Conservation (phyloP, 345 rosid species). For the Cochlearia excelsa region DNA sequence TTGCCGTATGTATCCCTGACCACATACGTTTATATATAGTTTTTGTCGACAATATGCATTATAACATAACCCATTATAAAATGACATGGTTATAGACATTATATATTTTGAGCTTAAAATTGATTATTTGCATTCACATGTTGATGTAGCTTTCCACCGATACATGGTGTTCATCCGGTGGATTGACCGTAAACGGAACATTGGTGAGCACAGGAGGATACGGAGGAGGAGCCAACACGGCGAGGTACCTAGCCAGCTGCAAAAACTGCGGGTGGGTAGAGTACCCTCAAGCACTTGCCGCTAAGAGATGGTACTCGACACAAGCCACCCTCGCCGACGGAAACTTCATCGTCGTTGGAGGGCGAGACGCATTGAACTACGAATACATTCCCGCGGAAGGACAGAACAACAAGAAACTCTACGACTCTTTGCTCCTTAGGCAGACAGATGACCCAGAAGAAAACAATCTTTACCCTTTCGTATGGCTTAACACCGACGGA, state of each 20-base stretch:
- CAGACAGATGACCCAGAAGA: slow-evolving; percentile 55
- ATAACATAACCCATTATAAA: no score
- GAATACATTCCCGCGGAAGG: slow-evolving; percentile 75
- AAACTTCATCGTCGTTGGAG: slow-evolving; percentile 71
- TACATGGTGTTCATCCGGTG: slow-evolving; percentile 99
- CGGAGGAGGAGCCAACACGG: slow-evolving; percentile 60
- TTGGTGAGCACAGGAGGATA: slow-evolving; percentile 78
- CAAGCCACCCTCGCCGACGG: slow-evolving; percentile 76
- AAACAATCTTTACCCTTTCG: slow-evolving; percentile 84
- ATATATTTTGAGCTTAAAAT: slow-evolving; percentile 8
- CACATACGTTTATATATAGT: background rate
- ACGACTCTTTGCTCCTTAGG: slow-evolving; percentile 44
- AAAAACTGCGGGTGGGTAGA: slow-evolving; percentile 59
- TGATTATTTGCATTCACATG: slow-evolving; percentile 18
- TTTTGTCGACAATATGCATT: no score
- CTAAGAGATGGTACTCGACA: slow-evolving; percentile 82
- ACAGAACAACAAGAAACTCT: slow-evolving; percentile 36
- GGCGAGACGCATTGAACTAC: slow-evolving; percentile 62
- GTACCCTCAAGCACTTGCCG: slow-evolving; percentile 61
- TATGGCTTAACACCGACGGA: slow-evolving; percentile 74
- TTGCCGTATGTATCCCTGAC: slow-evolving; percentile 37
- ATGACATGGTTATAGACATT: background rate
- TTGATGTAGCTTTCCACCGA: slow-evolving; percentile 55
- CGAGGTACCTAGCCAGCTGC: slow-evolving; percentile 46
- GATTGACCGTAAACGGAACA: slow-evolving; percentile 59